Base-by-base conservation (phyloP, 2,329 filamentous ascomycete genomes). In the Aurifilum marmelostoma region DNA sequence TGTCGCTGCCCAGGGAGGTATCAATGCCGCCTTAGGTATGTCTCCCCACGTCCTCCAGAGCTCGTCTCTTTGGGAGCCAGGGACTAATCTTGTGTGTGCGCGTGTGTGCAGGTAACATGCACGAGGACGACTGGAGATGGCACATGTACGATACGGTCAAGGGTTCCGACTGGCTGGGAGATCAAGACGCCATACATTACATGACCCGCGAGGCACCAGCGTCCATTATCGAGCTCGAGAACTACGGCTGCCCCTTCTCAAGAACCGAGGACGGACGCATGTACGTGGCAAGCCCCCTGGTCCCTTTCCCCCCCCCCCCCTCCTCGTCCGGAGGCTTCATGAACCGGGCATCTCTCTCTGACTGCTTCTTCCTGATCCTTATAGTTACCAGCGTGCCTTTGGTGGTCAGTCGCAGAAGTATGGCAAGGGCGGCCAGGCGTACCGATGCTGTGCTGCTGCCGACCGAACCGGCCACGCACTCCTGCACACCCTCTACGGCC, bases 121-220 rank as follows among this genome's bases (percentile, higher is more conserved):
- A 97, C 87, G 89, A 95, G 85, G 94, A 97, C 78, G 94, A 97
- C 84, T 97, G 94, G 94, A 90, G 94, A 86, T 97, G 94, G 94
- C 94, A 97, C 84, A 97, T 97, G 94, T 97, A 97, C 86, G 94
- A 97, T 81, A 97, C 94, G 58, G 94, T 97, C 79, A 97, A 97
- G 87, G 94, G 94, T 74, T 97, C 93, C 74, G 94, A 97, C 85
- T 97, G 94, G 94, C 89, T 97, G 65, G 94, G 94, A 81, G 94
- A 97, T 82, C 94, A 97, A 83, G 94, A 97, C 80, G 94, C 94
- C 73, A 97, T 97, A 79, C 94, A 97, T 84, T 97, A 97, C 85
- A 97, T 97, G 94, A 97, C 94, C 77, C 89, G 94, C 77, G 94
- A 97, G 84, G 94, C 94, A 71, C 94, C 94, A 43, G 90, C 91